These are phyloP conservation scores for Saturnispora zaruensis DNA, from an alignment of 805 yeast species.

Conservation along the genomic window DNA sequence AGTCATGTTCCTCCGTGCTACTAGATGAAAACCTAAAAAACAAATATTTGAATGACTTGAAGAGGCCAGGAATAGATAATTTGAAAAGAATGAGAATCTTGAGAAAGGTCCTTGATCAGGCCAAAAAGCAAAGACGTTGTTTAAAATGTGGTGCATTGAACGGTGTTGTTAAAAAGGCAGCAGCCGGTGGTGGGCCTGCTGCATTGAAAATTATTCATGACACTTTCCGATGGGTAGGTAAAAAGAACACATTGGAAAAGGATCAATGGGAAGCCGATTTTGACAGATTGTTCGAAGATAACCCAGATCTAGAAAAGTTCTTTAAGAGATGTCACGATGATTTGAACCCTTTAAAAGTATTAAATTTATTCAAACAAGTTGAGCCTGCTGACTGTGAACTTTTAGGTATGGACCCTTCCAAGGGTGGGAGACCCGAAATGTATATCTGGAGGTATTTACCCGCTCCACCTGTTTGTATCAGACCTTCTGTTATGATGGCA, in stretches of 20 bases:
- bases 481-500: constrained; percentile 94
- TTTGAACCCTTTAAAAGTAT: constrained; percentile 82
- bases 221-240: constrained; percentile 92
- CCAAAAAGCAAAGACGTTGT: constrained; percentile 92
- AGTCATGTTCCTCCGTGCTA: constrained; percentile 72
- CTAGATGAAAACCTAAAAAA: constrained; percentile 67
- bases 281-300: constrained; percentile 58
- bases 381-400: constrained; percentile 85
- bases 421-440: constrained; percentile 91
- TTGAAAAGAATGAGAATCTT: constrained; percentile 83
- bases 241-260: constrained; percentile 78
- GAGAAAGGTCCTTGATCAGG: constrained; percentile 79
- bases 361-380: constrained; percentile 80
- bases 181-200: constrained; percentile 85
- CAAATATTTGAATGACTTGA: constrained; percentile 63
- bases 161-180: constrained; percentile 96
- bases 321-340: constrained; percentile 86
- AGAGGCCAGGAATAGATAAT: constrained; percentile 84
- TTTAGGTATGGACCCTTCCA: constrained; percentile 78
- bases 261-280: constrained; percentile 82
- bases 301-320: constrained; percentile 85
- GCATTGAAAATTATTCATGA: constrained; percentile 93
- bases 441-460: constrained; percentile 96
- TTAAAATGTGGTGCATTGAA: constrained; percentile 78
- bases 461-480: constrained; percentile 97